Evolutionary conservation across 2,329 filamentous ascomycete genomes (phyloP).

Genomic region (Rhinocladiella mackenziei): DNA sequence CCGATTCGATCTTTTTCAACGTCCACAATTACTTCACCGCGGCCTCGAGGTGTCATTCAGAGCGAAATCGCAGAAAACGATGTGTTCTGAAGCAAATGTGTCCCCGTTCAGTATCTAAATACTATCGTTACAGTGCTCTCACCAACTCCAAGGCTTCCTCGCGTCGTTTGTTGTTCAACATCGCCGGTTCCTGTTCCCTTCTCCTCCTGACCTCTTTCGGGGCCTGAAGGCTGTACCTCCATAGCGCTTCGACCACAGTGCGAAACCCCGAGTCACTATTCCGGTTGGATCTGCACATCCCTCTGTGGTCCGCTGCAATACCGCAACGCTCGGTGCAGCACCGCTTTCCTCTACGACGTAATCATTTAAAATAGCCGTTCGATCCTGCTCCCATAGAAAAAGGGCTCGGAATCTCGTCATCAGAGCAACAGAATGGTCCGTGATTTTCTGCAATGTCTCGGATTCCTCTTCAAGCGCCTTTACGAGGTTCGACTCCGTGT

Average conservation of each 20-base stretch:
- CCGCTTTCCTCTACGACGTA: constrained; percentile 35
- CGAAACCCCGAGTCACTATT: background rate
- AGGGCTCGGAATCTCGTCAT: constrained; percentile 38
- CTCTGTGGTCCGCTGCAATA: constrained; percentile 33
- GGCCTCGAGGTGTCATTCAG: too few relatives aligned
- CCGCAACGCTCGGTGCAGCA: constrained; percentile 37
- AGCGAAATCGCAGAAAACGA: too few relatives aligned
- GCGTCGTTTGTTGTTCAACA: too few relatives aligned
- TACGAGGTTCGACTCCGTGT: constrained; percentile 46
- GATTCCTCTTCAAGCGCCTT: constrained; percentile 50
- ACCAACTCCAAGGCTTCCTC: too few relatives aligned
- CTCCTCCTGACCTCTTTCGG: background rate
- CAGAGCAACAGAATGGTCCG: constrained; percentile 37
- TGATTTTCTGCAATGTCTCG: constrained; percentile 40
- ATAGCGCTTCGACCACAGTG: background rate
- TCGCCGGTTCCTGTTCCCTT: background rate
- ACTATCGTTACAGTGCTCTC: too few relatives aligned
- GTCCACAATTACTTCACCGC: too few relatives aligned
- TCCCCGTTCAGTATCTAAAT: too few relatives aligned
- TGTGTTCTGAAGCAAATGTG: too few relatives aligned
- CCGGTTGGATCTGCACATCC: constrained; percentile 34
- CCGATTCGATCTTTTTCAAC: too few relatives aligned
- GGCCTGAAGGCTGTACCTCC: background rate
- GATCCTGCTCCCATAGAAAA: constrained; percentile 42
- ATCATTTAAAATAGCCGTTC: constrained; percentile 36